Evolutionary conservation across 2,329 filamentous ascomycete genomes (phyloP).

Genomic region (Monilinia fructicola): DNA sequence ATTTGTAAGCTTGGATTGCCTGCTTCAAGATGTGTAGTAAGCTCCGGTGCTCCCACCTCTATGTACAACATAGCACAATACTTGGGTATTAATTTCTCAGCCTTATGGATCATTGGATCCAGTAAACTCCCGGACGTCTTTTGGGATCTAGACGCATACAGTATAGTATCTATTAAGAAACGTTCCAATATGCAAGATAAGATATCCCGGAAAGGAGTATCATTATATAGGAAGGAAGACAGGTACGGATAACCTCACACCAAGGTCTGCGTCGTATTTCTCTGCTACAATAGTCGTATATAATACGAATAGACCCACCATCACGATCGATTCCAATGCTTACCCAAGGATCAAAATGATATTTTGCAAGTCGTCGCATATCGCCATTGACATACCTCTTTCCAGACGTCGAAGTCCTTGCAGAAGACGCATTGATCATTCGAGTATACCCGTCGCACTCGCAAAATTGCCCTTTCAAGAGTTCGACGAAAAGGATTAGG

Average conservation of each 20-base stretch:
- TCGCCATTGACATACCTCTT: neutral
- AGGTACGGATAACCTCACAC: neutral
- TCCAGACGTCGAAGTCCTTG: neutral
- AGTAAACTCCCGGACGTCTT: neutral
- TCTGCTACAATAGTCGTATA: neutral
- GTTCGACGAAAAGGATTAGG: neutral
- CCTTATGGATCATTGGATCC: conserved; percentile 8
- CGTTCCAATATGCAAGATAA: conserved; percentile 4
- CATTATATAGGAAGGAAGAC: neutral
- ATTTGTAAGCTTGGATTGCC: conserved; percentile 11
- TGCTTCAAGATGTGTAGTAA: conserved; percentile 16
- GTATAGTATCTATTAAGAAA: conserved; percentile 1
- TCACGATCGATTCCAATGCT: conserved; percentile 2
- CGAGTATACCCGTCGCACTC: neutral
- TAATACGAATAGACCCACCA: conserved; percentile 6
- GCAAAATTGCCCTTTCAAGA: neutral
- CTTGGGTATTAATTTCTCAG: conserved; percentile 1
- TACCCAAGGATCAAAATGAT: neutral
- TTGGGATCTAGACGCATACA: neutral
- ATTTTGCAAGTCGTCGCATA: neutral
- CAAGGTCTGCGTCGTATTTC: neutral
- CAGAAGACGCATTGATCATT: neutral
- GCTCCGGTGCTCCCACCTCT: neutral
- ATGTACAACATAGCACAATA: neutral
- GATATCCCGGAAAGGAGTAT: neutral